phyloP scores from a whole-genome alignment of 176 grass and related monocot genomes.

The Oryza officinalis region DNA sequence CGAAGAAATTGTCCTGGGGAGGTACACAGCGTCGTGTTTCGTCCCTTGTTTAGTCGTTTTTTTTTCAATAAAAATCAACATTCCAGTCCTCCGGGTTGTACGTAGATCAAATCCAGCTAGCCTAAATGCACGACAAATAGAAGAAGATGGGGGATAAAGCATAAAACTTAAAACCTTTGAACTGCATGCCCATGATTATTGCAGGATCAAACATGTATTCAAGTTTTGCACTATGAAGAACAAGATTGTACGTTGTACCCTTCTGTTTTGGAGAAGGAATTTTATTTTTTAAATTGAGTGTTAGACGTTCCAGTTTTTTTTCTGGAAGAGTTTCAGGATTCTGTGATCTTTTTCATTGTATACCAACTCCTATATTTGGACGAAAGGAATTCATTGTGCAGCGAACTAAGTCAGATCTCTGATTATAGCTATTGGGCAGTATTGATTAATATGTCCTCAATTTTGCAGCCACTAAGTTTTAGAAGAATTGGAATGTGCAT shows the following conservation, averaged over 20 bases:
- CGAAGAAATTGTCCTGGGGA: conserved; percentile 6
- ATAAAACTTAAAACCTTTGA: not conserved
- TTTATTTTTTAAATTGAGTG: not conserved
- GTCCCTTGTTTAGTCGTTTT: not conserved
- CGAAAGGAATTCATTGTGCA: too few relatives aligned
- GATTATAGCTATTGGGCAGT: not conserved
- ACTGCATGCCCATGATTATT: not conserved
- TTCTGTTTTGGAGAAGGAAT: not conserved
- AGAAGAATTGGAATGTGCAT: not conserved
- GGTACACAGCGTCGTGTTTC: conserved; percentile 2
- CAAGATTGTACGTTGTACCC: not conserved
- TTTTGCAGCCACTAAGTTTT: not conserved
- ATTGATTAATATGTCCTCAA: not conserved
- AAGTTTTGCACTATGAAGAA: not conserved
- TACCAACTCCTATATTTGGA: too few relatives aligned
- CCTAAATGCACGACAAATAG: not conserved
- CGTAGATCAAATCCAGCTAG: not conserved
- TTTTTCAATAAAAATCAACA: not conserved
- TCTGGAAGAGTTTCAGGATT: too few relatives aligned
- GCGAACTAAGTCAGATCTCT: too few relatives aligned
- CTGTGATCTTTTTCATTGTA: too few relatives aligned
- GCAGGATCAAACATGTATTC: not conserved
- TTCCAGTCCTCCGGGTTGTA: not conserved
- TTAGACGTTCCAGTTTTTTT: not conserved
- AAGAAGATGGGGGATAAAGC: not conserved